Percentiles rank a stretch among this genome's conserved stretches.
These are phyloP conservation scores for Cenococcum geophilum DNA, from an alignment of 495 filamentous ascomycete species.

Conservation along the genomic window DNA sequence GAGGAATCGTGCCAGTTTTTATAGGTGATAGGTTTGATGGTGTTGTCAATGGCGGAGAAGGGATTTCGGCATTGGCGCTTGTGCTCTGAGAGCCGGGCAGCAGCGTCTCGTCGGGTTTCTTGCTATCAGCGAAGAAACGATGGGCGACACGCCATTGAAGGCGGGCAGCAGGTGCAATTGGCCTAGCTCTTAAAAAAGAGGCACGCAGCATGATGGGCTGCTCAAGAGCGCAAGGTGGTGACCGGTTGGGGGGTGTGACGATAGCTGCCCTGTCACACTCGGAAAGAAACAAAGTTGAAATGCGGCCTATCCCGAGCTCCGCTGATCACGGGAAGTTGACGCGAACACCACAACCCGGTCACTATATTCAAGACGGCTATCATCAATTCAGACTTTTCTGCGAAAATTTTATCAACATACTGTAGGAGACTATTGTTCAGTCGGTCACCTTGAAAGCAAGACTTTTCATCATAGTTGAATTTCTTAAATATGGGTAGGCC, in stretches of 20 bases:
- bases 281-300: no score
- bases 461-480: no score
- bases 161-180: conserved; percentile 22
- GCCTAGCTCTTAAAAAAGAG: conserved; percentile 50
- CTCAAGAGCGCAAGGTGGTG: conserved; percentile 19
- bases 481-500: no score
- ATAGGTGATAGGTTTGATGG: conserved; percentile 41
- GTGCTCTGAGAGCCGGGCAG: conserved; percentile 55
- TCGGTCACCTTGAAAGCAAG: no score
- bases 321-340: no score
- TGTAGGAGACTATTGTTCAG: no score
- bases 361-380: no score
- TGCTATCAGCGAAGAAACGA: conserved; percentile 50
- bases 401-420: no score
- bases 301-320: no score
- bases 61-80: conserved; percentile 27
- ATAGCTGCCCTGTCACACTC: not conserved
- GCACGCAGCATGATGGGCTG: conserved; percentile 63
- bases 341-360: no score
- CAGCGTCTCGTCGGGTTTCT: conserved; percentile 44
- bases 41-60: conserved; percentile 44
- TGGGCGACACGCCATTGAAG: conserved; percentile 26
- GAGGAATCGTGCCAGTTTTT: conserved; percentile 42
- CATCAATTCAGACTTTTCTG: no score
- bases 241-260: conserved; percentile 10